phyloP scores from a whole-genome alignment of 2,329 filamentous ascomycete genomes.

The Paradendryphiella salina region DNA sequence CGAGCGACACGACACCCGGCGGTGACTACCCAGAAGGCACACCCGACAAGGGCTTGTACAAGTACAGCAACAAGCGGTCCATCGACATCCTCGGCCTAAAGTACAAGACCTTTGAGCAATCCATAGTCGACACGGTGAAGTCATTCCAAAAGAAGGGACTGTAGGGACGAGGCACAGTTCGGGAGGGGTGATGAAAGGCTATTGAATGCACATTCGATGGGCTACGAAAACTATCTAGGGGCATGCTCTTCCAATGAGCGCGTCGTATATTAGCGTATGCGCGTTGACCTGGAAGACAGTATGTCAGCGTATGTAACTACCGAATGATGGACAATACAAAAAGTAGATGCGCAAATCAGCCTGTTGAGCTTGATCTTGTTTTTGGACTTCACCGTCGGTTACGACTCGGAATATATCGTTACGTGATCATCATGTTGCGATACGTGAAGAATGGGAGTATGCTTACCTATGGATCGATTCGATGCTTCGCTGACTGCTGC shows the following conservation, averaged over 20 bases:
- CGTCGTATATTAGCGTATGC: not conserved
- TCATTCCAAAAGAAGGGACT: conserved; percentile 61
- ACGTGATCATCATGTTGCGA: conserved; percentile 40
- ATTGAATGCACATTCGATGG: conserved; percentile 13
- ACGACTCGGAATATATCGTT: conserved; percentile 43
- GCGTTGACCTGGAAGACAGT: conserved; percentile 1
- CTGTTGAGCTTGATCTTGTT: conserved; percentile 59
- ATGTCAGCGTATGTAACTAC: conserved; percentile 19
- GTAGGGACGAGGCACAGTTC: conserved; percentile 25
- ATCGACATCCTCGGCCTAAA: conserved; percentile 62
- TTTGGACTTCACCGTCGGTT: conserved; percentile 44
- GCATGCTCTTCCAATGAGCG: not conserved
- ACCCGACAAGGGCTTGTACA: conserved; percentile 45
- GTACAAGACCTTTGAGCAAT: conserved; percentile 62
- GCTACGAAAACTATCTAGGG: conserved; percentile 18
- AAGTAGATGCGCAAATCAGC: conserved; percentile 47
- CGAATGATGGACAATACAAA: conserved; percentile 4
- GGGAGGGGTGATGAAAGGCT: not conserved
- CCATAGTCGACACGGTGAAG: conserved; percentile 65
- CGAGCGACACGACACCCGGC: conserved; percentile 48
- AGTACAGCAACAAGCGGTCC: conserved; percentile 60
- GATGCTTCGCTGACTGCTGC: not conserved
- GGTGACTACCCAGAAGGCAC: conserved; percentile 55
- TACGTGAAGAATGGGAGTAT: not conserved
- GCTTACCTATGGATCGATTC: conserved; percentile 23